Base-by-base conservation (phyloP, 805 yeast genomes). In the Saturnispora besseyi region DNA sequence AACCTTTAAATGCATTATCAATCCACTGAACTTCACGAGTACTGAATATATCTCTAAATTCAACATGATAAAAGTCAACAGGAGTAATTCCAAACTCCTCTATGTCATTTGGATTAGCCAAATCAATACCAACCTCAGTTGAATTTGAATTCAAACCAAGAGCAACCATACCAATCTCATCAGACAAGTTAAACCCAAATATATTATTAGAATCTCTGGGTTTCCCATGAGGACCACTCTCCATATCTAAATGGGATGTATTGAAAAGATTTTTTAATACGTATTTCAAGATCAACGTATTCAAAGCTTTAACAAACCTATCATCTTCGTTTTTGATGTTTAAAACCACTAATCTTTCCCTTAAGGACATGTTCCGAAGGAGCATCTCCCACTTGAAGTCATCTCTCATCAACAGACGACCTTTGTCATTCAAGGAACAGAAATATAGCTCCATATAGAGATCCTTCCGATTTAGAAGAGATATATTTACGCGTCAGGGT, bases 151-250 rank as follows among this genome's bases (percentile, higher is more conserved):
- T 69, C 1, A 79, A 61, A 3, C 67, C 76, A 53, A 84, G 61
- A 18, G 77, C 65, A 2, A 80, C 69, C 6, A 73, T 53, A 6
- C 72, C 72, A 33, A 74, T 71, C 33, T 87, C 84, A 55, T 80
- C 79, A 5, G 86, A 76, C 57, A 80, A 65, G 59, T 80, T 84
- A 66, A 78, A 85, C 31, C 70, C 62, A 33, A 74, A 54, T 3
- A 51, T 43, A 5, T 66, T 51, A 24, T 57, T 62, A 1, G 50
- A 47, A 13, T 78, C 43, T 4, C 32, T 53, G 0, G 93, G 90
- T 56, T 84, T 85, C 1, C 93, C 91, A 56, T 58, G 73, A 32
- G 60, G 12, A 34, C 71, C 73, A 32, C 56, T 59, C 0, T 51
- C 50, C 42, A 75, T 65, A 2, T 32, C 54, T 46, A 4, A 72